Base-by-base conservation (phyloP, 306 rosid species). In the Lithocarpus polystachyus region DNA sequence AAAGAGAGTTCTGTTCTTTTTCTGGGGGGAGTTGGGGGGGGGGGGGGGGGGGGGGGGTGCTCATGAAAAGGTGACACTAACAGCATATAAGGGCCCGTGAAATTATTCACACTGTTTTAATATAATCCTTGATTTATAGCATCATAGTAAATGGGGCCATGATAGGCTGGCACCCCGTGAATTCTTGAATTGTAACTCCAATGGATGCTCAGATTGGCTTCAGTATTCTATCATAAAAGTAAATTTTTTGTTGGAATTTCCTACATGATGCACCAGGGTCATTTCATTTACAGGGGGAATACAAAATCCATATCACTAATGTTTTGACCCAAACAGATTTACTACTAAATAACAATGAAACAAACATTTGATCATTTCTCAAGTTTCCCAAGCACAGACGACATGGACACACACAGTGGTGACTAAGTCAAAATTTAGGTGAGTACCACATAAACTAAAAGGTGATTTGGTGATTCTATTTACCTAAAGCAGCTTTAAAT, bases 401-500 rank as follows among this genome's bases (percentile, higher is more conserved):
- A 17, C 19, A 67, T 8, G 9, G 4, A 35, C 8, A 67, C 19
- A 19, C 48, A 28, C 14, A 7, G 48, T 33, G 71, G 19, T 17
- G 51, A 67, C 20, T 3, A 19, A 18, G 40, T 62, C 40, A 33
- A 67, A 67, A 33, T 67, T 35, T 17, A 4, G 51, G 72, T 23
- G 9, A 7, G 24, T 64, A 24, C 51, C 57, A 60, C 76, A 78
- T 54, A 71, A 29, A 26, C 52, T 22, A 35, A 12, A 56, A 22
- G 33, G 22, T 60, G 56, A 59, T 26, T 55, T 37, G 78, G 67
- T 40, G 13, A 56, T 67, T 71, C 62, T 72, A 76, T 73, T 61
- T 85, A 92, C 97, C 97, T 88, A 95, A 80, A 67, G 98, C 98
- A 75, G 98, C 90, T 86, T 89, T 82, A 84, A 92, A 92, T 88